Evolutionary conservation across 768 basidiomycete genomes (phyloP).

Genomic region (Leccinellum albellum): DNA sequence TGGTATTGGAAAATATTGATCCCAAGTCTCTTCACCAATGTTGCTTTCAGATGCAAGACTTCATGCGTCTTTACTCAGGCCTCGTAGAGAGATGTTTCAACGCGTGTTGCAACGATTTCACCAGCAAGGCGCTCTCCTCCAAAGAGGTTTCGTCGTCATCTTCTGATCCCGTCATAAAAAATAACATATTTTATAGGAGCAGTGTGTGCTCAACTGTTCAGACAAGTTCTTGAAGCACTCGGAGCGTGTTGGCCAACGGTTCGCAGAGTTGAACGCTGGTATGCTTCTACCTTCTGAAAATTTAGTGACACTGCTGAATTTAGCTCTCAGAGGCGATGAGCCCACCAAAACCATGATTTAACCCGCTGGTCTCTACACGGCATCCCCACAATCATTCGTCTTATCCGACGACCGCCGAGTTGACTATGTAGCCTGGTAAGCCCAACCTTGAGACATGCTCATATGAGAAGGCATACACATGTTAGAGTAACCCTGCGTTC

Average conservation of each 20-base stretch:
- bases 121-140: constrained; percentile 85
- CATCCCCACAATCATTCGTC: not conserved
- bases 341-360: constrained; percentile 27
- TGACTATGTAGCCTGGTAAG: constrained; percentile 12
- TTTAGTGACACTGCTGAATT: not conserved
- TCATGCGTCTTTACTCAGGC: constrained; percentile 89
- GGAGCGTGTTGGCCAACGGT: constrained; percentile 86
- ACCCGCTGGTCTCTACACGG: not conserved
- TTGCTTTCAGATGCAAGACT: constrained; percentile 88
- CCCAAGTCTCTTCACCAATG: not conserved
- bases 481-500: constrained; percentile 16
- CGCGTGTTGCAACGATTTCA: constrained; percentile 94
- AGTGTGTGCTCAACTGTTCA: constrained; percentile 88
- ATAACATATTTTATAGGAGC: constrained; percentile 52
- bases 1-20: constrained; percentile 30
- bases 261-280: constrained; percentile 92
- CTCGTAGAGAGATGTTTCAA: constrained; percentile 96
- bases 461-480: constrained; percentile 13
- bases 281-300: constrained; percentile 26
- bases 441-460: constrained; percentile 5
- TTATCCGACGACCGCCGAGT: constrained; percentile 4
- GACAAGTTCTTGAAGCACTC: constrained; percentile 99
- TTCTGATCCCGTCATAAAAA: constrained; percentile 1
- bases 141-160: constrained; percentile 67
- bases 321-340: constrained; percentile 31